Evolutionary conservation across 2,329 filamentous ascomycete species (phyloP), one percentile per base, ranked within the genome.

Genomic region (Verticillium albo-atrum): DNA sequence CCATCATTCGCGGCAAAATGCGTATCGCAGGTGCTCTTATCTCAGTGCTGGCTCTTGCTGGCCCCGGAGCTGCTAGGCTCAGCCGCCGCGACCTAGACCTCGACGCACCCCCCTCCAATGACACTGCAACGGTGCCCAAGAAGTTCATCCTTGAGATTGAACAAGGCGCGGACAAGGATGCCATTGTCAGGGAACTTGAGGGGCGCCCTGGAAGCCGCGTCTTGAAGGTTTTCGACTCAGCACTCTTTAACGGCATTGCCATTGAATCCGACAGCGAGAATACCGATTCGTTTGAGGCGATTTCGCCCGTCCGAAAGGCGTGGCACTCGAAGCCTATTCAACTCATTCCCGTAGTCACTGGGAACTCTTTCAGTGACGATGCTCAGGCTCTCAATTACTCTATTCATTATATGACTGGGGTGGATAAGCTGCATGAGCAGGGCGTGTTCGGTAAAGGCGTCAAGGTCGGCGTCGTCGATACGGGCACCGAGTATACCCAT

Each of bases 401-500:
- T 2, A 63, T 69, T 17, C 75, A 76, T 53, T 68, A 67, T 25
- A 71, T 70, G 64, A 77, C 75, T 2, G 74, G 75, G 2, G 75
- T 77, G 3, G 69, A 74, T 50, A 71, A 67, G 60, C 67, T 77
- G 3, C 75, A 77, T 32, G 66, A 68, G 10, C 61, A 64, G n/a
- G 75, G 75, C 1, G 68, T 76, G 26, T 67, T 69, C 17, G 75
- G 75, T 3, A 72, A 71, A 35, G 74, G 74, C 2, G 72, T 68
- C 6, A 77, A 70, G 30, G 63, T 77, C 30, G 75, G 74, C 7
- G 68, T 77, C 27, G 70, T 77, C 28, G 75, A 77, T 54, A 75
- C 72, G 1, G 75, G 75, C 0, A 67, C 77, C 20, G 73, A 75
- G 57, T 77, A 77, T 55, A 71, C 68, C 2, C 75, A 77, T 54